Base-by-base conservation (phyloP, 2,329 filamentous ascomycete genomes). In the Pseudopithomyces chartarum region DNA sequence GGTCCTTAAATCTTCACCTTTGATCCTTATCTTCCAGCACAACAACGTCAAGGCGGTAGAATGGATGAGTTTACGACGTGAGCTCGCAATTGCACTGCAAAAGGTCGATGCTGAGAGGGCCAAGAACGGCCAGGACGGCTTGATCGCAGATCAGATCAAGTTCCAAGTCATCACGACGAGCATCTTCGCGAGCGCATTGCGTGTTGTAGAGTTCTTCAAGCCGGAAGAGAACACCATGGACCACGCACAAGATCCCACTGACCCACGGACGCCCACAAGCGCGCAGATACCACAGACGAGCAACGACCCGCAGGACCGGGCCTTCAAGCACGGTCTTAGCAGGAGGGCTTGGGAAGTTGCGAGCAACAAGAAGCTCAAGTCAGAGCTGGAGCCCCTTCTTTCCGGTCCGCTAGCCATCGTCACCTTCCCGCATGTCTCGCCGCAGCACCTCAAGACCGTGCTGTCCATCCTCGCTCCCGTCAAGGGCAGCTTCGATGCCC, bases 21-120 rank as follows among this genome's bases (percentile, higher is more conserved):
- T 97, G 59, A 88, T 96, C 65, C 84, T 97, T 57, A 84, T 97
- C 69, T 96, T 97, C 82, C 88, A 91, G 73, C 88, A 91, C 80
- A 90, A 89, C 79, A 91, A 90, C 68, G 80, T 91, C 56, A 86
- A 85, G 69, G 88, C 92, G 2, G 81, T 85, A 43, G 90, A 94
- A 81, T 92, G 89, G 87, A 82, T 85, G 40, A 85, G 85, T 43
- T 86, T 94, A 66, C 82, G 90, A 51, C 84, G 90, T 54, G 90
- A 93, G 75, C 76, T 94, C 20, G 80, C 79, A 12, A 78, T 77
- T 22, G 87, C 87, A 0, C 73, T 91, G 55, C 74, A 75, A 32
- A 89, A 87, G 64, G 81, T 89, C 2, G 90, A 94, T 80, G 89
- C 68, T 80, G 88, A 79, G 86, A 86, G 79, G 87, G 88, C 70